A percentile compares a stretch with the other conserved stretches of the same genome.
phyloP scores from a whole-genome alignment of 768 basidiomycete genomes.

The Tricholoma sp. region DNA sequence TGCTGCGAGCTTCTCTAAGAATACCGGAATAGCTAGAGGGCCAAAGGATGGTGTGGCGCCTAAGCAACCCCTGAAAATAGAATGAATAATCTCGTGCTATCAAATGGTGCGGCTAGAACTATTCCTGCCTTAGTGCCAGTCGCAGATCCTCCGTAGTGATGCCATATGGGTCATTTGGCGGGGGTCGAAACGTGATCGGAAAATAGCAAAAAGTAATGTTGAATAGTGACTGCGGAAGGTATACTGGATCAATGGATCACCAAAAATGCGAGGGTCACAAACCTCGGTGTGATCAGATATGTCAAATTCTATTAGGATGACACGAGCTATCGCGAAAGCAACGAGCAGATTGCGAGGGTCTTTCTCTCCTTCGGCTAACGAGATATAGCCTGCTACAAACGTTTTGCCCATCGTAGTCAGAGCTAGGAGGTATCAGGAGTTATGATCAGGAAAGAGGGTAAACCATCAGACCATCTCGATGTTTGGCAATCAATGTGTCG shows the following conservation, averaged over 20 bases:
- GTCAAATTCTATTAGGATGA: constrained; percentile 86
- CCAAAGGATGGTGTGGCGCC: constrained; percentile 80
- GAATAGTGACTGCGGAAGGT: constrained; percentile 66
- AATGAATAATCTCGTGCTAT: not conserved
- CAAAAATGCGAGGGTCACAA: constrained; percentile 14
- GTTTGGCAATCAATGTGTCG: constrained; percentile 67
- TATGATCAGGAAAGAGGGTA: not conserved
- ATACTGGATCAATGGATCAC: not conserved
- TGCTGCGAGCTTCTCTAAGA: constrained; percentile 86
- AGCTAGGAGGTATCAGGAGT: constrained; percentile 32
- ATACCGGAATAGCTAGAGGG: constrained; percentile 76
- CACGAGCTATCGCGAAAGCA: constrained; percentile 84
- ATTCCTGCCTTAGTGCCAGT: constrained; percentile 51
- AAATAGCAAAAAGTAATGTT: constrained; percentile 98
- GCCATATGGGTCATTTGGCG: constrained; percentile 89
- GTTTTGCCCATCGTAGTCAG: constrained; percentile 65
- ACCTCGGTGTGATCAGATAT: constrained; percentile 74
- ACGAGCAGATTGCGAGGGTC: constrained; percentile 92
- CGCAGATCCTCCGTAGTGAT: constrained; percentile 88
- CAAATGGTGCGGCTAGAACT: not conserved
- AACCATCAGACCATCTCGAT: constrained; percentile 52
- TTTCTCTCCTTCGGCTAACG: constrained; percentile 91
- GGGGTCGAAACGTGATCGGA: constrained; percentile 94
- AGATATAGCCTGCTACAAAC: constrained; percentile 73
- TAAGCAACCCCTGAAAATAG: constrained; percentile 55